These are phyloP conservation scores for Fusarium sp. DNA, from an alignment of 2,329 filamentous ascomycete genomes.

Conservation along the genomic window DNA sequence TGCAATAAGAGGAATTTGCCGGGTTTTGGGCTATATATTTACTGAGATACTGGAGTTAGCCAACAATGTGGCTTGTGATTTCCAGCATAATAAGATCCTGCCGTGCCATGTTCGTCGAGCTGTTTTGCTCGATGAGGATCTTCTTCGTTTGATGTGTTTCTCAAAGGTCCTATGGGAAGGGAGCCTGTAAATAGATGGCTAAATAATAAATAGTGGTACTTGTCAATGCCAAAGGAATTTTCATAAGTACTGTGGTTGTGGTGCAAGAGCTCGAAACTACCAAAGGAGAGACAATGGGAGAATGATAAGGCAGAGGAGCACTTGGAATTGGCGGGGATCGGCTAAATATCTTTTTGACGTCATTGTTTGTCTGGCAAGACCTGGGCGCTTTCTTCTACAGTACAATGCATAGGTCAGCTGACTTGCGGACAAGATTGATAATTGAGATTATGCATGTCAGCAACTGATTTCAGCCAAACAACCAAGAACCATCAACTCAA, in stretches of 20 bases:
- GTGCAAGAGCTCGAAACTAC: neutral
- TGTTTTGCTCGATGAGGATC: neutral
- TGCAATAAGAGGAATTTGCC: neutral
- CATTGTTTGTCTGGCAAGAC: neutral
- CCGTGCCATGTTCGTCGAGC: neutral
- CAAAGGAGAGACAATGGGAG: neutral
- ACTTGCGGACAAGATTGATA: neutral
- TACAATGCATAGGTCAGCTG: neutral
- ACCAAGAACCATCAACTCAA: neutral
- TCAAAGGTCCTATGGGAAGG: neutral
- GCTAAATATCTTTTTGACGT: neutral
- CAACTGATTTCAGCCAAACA: neutral
- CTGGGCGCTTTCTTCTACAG: neutral
- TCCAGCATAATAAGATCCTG: neutral
- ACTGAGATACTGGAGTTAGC: neutral
- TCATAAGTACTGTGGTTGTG: neutral
- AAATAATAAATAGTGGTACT: neutral
- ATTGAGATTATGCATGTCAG: neutral
- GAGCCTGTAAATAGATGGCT: neutral
- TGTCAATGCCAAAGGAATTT: accelerated
- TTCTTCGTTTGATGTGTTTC: neutral
- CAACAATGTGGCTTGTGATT: neutral
- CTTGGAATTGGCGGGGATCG: neutral
- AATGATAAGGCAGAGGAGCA: neutral
- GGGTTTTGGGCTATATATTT: neutral